Evolutionary conservation across 2,329 filamentous ascomycete genomes (phyloP).

Genomic region (Cladophialophora bantiana): DNA sequence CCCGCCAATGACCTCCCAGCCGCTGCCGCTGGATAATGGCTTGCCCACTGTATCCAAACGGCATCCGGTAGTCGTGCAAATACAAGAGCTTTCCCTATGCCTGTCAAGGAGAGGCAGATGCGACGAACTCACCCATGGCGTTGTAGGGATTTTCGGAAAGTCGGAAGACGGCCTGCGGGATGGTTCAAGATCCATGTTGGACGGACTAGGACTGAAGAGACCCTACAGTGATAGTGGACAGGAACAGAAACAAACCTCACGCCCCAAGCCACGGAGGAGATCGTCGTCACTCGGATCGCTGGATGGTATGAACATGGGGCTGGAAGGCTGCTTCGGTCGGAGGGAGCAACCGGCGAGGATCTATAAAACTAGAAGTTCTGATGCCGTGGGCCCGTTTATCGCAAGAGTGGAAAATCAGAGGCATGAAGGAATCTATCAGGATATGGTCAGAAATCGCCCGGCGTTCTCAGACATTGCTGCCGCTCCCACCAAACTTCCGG

Average conservation of each 20-base stretch:
- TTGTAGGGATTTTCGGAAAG: slow-evolving; percentile 26
- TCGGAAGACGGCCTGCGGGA: slow-evolving; percentile 6
- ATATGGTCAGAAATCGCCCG: background rate
- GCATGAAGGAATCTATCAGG: background rate
- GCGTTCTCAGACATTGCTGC: background rate
- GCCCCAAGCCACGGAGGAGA: slow-evolving; percentile 19
- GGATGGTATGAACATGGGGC: slow-evolving; percentile 14
- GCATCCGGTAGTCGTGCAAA: slow-evolving; percentile 26
- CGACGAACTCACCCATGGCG: slow-evolving; percentile 6
- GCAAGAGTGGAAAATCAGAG: background rate
- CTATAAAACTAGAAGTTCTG: slow-evolving; percentile 12
- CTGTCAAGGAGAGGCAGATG: slow-evolving; percentile 20
- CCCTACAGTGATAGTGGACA: slow-evolving; percentile 20
- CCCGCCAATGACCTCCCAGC: slow-evolving; percentile 36
- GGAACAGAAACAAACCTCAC: background rate
- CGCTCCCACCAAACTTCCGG: slow-evolving; percentile 8
- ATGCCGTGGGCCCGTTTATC: background rate
- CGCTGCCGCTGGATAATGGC: slow-evolving; percentile 30
- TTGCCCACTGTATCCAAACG: slow-evolving; percentile 26
- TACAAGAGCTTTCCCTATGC: slow-evolving; percentile 26
- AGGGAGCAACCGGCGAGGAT: slow-evolving; percentile 12
- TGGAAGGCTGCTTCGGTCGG: background rate
- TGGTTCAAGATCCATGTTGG: slow-evolving; percentile 19
- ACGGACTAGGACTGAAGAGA: slow-evolving; percentile 22
- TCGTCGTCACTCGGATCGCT: slow-evolving; percentile 31